Conservation (phyloP, 2,329 filamentous ascomycete species). For the Phaeomoniella chlamydospora region DNA sequence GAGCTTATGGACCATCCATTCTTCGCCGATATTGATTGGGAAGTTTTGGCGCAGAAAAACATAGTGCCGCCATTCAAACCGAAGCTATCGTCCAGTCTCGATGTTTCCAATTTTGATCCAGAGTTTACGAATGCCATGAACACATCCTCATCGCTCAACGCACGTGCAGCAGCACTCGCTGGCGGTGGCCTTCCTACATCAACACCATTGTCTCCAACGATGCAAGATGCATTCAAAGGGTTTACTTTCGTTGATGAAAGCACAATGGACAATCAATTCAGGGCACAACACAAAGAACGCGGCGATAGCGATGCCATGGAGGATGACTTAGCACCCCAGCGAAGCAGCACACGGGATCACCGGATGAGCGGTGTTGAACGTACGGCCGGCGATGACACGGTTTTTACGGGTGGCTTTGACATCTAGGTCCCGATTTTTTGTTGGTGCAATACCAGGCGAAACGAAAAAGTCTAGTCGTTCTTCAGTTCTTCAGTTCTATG, state of each 20-base stretch:
- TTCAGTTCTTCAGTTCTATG: background rate
- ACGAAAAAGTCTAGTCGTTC: background rate
- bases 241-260: conserved; percentile 99
- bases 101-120: conserved; percentile 96
- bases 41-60: conserved; percentile 71
- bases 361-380: conserved; percentile 29
- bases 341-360: conserved; percentile 14
- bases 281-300: conserved; percentile 18
- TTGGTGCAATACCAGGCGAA: too few species aligned
- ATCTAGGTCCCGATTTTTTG: too few species aligned
- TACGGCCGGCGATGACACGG: conserved; percentile 8
- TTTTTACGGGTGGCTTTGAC: conserved; percentile 1
- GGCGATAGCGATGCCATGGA: conserved; percentile 18
- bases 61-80: conserved; percentile 96
- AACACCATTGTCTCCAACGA: conserved; percentile 83
- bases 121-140: conserved; percentile 94
- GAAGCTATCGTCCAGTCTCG: conserved; percentile 86
- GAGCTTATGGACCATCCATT: conserved; percentile 91
- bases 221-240: conserved; percentile 95
- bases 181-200: conserved; percentile 69
- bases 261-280: conserved; percentile 75
- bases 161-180: conserved; percentile 73
- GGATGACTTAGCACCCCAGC: background rate
- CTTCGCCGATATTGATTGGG: conserved; percentile 91
- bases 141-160: conserved; percentile 75